Base-by-base conservation (phyloP, 2,329 filamentous ascomycete species). In the Botrytis deweyae region DNA sequence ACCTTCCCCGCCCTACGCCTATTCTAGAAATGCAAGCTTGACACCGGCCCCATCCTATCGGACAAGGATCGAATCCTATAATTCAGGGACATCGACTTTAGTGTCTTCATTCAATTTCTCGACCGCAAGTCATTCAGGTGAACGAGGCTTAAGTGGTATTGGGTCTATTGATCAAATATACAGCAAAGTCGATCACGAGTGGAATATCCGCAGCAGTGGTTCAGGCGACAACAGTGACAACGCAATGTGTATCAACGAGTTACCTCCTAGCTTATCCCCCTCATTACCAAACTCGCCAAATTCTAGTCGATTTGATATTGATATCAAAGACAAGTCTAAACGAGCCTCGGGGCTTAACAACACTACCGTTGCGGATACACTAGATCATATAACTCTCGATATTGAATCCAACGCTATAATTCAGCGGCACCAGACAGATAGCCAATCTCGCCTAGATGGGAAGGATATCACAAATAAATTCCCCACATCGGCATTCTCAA, bases 1-100 rank as follows among this genome's bases (percentile, higher is more conserved):
- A 33, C 38, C 64, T 20, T 62, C 71, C n/a, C 40, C 71, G 1
- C 71, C 65, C 4, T 62, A 70, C n/a, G 40, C 16, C 4, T 36
- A 73, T 69, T 70, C 25, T 16, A 61, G 64, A 49, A 52, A 61
- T 7, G 16, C 64, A 38, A 73, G 55, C 49, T 62, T 25, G 18
- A 73, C 65, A 49, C 71, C 42, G 16, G 71, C 42, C 6, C 71
- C 71, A 9, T 73, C 64, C 9, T 73, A 70, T 40, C 44, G 71
- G 18, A 70, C 71, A 20, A 49, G 71, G 49, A 67, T 73, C 6
- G 55, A 73, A 49, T 73, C 71, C 4, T 69, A 46, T 10, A 69
- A 49, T 33, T 73, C 64, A 18, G 64, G 68, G 6, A 36, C 40
- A n/a, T 52, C 44, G 12, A 44, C 49, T 10, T 33, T n/a, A 10